Conservation (phyloP, 2,329 filamentous ascomycete genomes). For the Gnomoniopsis smithogilvyi region DNA sequence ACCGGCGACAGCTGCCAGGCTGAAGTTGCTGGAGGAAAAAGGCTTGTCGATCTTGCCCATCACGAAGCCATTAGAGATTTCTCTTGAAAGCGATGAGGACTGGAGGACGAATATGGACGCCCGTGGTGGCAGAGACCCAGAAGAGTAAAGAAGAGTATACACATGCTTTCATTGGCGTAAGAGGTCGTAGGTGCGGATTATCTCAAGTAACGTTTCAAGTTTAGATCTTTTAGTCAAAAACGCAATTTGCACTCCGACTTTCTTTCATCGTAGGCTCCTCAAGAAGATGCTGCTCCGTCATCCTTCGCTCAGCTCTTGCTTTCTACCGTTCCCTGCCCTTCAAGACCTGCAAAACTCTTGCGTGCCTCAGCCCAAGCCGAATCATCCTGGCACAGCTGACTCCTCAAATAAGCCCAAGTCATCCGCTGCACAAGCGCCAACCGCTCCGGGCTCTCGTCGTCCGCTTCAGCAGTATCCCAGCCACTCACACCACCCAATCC, state of each 20-base stretch:
- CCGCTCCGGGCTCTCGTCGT: conserved; percentile 32
- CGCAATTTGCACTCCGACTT: no score
- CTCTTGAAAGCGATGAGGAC: conserved; percentile 45
- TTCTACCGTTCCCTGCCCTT: neutral
- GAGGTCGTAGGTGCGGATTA: neutral
- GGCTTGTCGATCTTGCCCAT: conserved; percentile 48
- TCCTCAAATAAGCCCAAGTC: conserved; percentile 36
- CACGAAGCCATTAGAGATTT: conserved; percentile 49
- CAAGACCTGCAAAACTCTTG: neutral
- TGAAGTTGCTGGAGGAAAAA: conserved; percentile 48
- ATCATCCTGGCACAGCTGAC: conserved; percentile 26
- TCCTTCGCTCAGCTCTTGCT: neutral
- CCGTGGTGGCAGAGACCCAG: conserved; percentile 37
- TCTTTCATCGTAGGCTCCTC: no score
- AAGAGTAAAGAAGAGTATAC: conserved; percentile 28
- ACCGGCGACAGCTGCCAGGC: conserved; percentile 43
- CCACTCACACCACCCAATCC: conserved; percentile 36
- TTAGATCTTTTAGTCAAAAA: no score
- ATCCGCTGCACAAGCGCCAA: conserved; percentile 33
- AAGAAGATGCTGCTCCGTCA: no score
- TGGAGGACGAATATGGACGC: conserved; percentile 40
- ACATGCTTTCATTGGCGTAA: neutral
- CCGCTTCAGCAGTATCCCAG: conserved; percentile 32
- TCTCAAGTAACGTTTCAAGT: neutral
- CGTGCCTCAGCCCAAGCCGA: neutral